Base-by-base conservation (phyloP, 257 asterid genomes). In the Nemophila menziesii region DNA sequence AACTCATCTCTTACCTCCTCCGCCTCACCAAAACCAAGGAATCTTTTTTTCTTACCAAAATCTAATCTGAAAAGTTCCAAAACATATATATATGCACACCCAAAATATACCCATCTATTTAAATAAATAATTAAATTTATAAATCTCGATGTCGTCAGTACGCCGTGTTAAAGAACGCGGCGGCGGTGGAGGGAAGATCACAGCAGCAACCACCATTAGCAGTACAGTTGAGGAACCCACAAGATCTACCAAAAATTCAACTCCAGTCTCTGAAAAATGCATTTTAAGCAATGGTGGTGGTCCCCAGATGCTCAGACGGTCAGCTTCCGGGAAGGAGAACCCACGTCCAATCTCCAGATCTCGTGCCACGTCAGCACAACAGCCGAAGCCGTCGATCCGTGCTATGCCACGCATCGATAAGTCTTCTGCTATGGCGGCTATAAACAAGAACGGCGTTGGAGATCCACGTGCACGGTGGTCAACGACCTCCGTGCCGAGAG, bases 111-210 rank as follows among this genome's bases (percentile, higher is more conserved):
- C 8, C 9, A 29, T 29, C 10, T 7, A 29, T 2, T 29, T 29
- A 29, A 7, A 29, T 5, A 29, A 2, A 29, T 29, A 7, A 2
- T 26, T 26, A 26, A 4, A 26, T 26, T 26, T 26, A 26, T 5
- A 8, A 15, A 74, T 70, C 82, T 71, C 87, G 20, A 44, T 75
- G 17, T 40, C 94, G 20, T 66, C 86, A 9, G 62, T 56, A 13
- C 82, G 92, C 63, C 82, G 92, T 40, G 40, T 49, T 11, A 80
- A 73, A 45, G 92, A 78, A 48, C 80, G 77, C 45, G 74, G 73
- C 40, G 77, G 66, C 34, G 76, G 58, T n/a, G 69, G 71, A 47
- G 52, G 48, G 11, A 67, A 63, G 43, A 43, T 48, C 42, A 39
- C 54, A 48, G 69, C 61, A 22, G 55, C 65, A 19, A 17, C 74